Percentiles rank a stretch among this genome's conserved stretches.
phyloP scores from a whole-genome alignment of 768 basidiomycete species.

The Leccinum aurantiacum region DNA sequence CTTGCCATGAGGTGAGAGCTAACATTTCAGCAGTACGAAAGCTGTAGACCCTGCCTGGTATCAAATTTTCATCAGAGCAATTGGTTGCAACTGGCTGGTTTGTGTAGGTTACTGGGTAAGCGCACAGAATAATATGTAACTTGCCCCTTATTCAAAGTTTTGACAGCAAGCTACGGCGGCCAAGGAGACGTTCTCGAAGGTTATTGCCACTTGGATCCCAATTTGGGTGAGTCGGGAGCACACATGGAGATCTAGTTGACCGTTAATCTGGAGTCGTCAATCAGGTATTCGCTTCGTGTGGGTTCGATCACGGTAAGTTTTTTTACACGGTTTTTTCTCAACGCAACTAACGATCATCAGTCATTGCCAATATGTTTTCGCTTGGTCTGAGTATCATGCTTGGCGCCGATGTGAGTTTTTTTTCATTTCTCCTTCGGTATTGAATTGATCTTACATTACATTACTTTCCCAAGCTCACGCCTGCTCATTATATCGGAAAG shows the following conservation, averaged over 20 bases:
- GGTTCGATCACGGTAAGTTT: constrained; percentile 63
- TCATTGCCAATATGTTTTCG: constrained; percentile 77
- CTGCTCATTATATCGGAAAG: constrained; percentile 54
- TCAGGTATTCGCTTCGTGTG: constrained; percentile 68
- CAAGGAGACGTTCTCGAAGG: constrained; percentile 67
- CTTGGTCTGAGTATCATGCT: constrained; percentile 71
- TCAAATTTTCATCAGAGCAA: constrained; percentile 73
- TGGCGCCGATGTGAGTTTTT: constrained; percentile 53
- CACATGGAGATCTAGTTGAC: not conserved
- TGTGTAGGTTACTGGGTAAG: constrained; percentile 72
- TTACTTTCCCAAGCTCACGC: constrained; percentile 19
- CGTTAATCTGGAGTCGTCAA: not conserved
- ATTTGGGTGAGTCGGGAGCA: constrained; percentile 54
- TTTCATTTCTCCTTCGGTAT: not conserved
- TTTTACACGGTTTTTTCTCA: not conserved
- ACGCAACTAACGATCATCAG: constrained; percentile 30
- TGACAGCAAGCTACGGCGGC: constrained; percentile 67
- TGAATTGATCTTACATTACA: not conserved
- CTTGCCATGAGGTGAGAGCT: not conserved
- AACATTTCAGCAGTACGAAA: constrained; percentile 46
- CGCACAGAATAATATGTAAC: not conserved
- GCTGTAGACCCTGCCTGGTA: constrained; percentile 66
- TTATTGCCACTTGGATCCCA: constrained; percentile 68
- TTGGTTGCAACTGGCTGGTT: constrained; percentile 78
- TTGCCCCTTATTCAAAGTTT: constrained; percentile 3